Base-by-base conservation (phyloP, 306 rosid species). In the Vigna mungo region DNA sequence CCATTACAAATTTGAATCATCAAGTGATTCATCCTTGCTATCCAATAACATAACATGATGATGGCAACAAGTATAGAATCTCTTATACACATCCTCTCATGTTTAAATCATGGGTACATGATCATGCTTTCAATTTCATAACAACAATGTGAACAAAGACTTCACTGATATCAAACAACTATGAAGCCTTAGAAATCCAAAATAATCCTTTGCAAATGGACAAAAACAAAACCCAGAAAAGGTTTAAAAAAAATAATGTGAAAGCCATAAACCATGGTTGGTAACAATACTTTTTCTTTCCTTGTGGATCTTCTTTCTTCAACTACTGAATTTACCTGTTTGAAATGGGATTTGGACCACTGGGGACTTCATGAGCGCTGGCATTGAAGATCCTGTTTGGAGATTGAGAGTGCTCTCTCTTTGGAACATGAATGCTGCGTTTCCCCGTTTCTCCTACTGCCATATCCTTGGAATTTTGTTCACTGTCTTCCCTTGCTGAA, bases 291-390 rank as follows among this genome's bases (percentile, higher is more conserved):
- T 21, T 44, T 14, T 73, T 46, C 68, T 69, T 47, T 10, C 7
- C 43, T 49, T 60, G 32, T 76, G 59, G 78, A 49, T 46, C 74
- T 30, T 73, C 67, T 51, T 54, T 72, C 61, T 71, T 49, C 62
- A 44, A 41, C 55, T 18, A 59, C 71, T 36, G 51, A 70, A 64
- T 54, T 89, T 81, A 89, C 91, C 91, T 88, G 81, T 89, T 92
- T 68, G 97, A 88, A 82, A 89, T 89, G 68, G 94, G 97, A 34
- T 89, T 91, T 32, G 97, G 97, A 78, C 97, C 97, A 76, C 97
- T 91, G 2, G 97, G 97, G n/a, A 91, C 94, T 85, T 89, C 92
- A 85, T 89, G 94, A 74, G 41, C 89, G 72, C 86, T 68, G 1
- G 86, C 90, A 75, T 74, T 82, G 85, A 89, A 86, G 76, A 76